Conservation (phyloP, 2,329 filamentous ascomycete species). For the Trichoderma breve region DNA sequence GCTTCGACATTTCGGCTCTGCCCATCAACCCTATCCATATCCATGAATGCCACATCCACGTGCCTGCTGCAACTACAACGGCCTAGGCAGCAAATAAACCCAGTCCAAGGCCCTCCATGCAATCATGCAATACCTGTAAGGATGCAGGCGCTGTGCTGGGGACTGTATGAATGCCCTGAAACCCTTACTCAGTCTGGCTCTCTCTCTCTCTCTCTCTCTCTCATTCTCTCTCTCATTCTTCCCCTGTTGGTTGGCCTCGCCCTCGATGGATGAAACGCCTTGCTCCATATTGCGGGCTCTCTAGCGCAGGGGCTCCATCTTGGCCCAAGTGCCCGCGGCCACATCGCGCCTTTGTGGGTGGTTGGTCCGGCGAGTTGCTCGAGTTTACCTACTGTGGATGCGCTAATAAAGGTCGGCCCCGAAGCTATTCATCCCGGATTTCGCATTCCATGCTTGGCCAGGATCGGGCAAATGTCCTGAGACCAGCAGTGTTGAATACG, state of each 20-base stretch:
- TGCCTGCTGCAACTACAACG: neutral
- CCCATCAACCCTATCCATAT: neutral
- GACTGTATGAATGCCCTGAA: neutral
- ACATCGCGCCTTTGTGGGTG: constrained; percentile 17
- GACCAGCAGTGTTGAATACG: neutral
- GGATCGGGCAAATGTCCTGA: constrained; percentile 10
- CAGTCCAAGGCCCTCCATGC: neutral
- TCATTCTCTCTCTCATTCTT: neutral
- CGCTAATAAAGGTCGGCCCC: constrained; percentile 9
- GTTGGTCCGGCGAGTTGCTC: neutral
- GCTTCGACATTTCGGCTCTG: neutral
- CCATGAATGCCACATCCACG: neutral
- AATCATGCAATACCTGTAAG: neutral
- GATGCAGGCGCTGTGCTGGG: neutral
- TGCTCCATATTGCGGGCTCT: constrained; percentile 10
- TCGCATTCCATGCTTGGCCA: constrained; percentile 1
- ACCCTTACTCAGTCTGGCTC: neutral
- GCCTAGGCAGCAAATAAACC: neutral
- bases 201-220: neutral
- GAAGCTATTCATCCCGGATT: neutral
- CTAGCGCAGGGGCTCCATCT: constrained; percentile 15
- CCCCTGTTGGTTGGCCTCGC: neutral
- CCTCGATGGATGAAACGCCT: neutral
- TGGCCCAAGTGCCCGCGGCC: constrained; percentile 15
- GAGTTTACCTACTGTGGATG: constrained; percentile 4